These are phyloP conservation scores for Talaromyces sp. DNA, from an alignment of 2,329 filamentous ascomycete species.

Conservation along the genomic window DNA sequence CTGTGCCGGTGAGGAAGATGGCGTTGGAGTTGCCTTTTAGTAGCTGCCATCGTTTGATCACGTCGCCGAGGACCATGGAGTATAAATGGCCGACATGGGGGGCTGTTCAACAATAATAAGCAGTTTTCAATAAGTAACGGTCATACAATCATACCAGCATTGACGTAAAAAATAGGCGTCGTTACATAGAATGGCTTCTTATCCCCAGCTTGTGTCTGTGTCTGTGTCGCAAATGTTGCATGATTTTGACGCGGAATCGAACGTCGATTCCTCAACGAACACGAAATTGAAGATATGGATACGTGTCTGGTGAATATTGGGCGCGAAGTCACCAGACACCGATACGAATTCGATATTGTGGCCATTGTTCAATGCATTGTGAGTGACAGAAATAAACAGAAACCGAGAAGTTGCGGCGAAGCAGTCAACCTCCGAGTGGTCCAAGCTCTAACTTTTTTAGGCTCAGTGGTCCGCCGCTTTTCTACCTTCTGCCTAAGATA, in stretches of 20 bases:
- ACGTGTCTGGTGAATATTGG: conserved; percentile 22
- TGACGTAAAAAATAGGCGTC: conserved; percentile 98
- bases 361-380: conserved; percentile 13
- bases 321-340: conserved; percentile 26
- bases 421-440: conserved; percentile 27
- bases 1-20: conserved; percentile 82
- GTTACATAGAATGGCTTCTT: conserved; percentile 91
- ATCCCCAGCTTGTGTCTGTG: conserved; percentile 16
- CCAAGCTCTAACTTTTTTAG: conserved; percentile 28
- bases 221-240: conserved; percentile 32
- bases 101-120: conserved; percentile 49
- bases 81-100: conserved; percentile 95
- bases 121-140: neutral
- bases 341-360: conserved; percentile 11
- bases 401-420: conserved; percentile 14
- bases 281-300: conserved; percentile 29
- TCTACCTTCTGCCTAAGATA: neutral
- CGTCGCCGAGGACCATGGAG: conserved; percentile 84
- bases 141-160: conserved; percentile 63
- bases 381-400: neutral
- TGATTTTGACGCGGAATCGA: conserved; percentile 26
- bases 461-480: neutral
- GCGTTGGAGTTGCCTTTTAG: conserved; percentile 66
- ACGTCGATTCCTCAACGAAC: conserved; percentile 18
- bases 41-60: conserved; percentile 85